Evolutionary conservation across 2,329 filamentous ascomycete genomes (phyloP), one percentile per base, ranked within the genome.

Genomic region (Diplodia scrobiculata): DNA sequence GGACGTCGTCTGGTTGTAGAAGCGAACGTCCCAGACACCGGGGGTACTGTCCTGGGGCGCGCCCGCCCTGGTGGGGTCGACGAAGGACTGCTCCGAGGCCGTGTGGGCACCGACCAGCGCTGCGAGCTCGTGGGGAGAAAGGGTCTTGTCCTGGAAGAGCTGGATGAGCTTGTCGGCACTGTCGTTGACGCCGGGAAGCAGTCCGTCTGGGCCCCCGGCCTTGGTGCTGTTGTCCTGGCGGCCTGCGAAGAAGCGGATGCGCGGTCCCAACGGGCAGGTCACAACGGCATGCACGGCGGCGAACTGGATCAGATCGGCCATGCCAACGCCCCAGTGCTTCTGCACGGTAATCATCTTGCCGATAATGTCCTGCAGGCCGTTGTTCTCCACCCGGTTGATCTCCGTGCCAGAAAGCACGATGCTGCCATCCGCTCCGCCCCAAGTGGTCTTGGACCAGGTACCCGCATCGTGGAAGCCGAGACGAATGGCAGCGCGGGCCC

Each of bases 71-170:
- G 69, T 47, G 0, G 74, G 66, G 68, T 84, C 78, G 63, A 81
- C 78, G 68, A 80, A 80, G 65, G 76, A 78, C 69, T 86, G 83
- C 68, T 77, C 79, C 10, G 81, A 79, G 10, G 79, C 76, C 2
- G 80, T 80, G 72, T 87, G 84, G 0, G 84, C 84, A 63, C 85
- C 84, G 1, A 86, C 70, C 0, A 87, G 79, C 1, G 84, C 84
- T 1, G 83, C 80, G 5, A 86, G 78, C 60, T 84, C 84, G 36
- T 74, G 73, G 1, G 82, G 74, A 7, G 73, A 74, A 73, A 86
- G 82, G 1, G 83, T 83, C 74, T 86, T 85, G 68, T 78, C 78
- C 34, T 71, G 66, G 72, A 85, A 86, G 7, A 84, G 75, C 3
- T 75, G 69, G 64, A 84, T 77, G 45, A 85, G 75, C 17, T 73